Conservation (phyloP, 768 basidiomycete genomes). For the Cystoderma amianthinum region DNA sequence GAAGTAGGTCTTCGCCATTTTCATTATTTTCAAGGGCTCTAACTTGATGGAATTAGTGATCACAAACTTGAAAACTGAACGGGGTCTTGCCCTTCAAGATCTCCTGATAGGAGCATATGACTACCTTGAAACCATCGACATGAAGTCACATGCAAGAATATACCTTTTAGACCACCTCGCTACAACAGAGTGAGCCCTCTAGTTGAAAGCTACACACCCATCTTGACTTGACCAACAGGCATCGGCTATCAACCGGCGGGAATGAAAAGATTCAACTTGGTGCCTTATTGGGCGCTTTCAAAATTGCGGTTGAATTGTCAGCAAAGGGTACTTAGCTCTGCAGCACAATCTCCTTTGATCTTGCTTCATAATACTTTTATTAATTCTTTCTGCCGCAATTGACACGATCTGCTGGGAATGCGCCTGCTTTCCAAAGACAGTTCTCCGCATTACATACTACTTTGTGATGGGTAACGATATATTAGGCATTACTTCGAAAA, state of each 20-base stretch:
- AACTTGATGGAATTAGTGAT: constrained; percentile 54
- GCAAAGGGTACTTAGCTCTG: constrained; percentile 21
- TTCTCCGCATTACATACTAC: too few relatives aligned
- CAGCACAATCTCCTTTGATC: too few relatives aligned
- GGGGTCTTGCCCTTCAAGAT: constrained; percentile 93
- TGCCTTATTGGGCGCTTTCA: constrained; percentile 87
- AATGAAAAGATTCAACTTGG: constrained; percentile 94
- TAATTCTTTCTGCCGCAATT: too few relatives aligned
- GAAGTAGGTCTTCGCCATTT: constrained; percentile 47
- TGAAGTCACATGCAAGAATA: constrained; percentile 80
- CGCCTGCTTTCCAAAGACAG: too few relatives aligned
- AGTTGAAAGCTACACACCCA: too few relatives aligned
- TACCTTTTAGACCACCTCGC: constrained; percentile 91
- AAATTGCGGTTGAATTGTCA: constrained; percentile 80
- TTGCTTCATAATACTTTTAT: neutral
- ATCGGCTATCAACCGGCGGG: constrained; percentile 87
- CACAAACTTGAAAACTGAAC: constrained; percentile 77
- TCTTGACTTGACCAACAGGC: too few relatives aligned
- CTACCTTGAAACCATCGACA: constrained; percentile 78
- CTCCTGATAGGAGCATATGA: constrained; percentile 89
- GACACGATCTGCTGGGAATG: too few relatives aligned
- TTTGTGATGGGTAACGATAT: too few relatives aligned
- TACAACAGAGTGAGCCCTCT: constrained; percentile 70
- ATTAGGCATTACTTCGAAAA: neutral
- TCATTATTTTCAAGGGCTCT: constrained; percentile 1